phyloP scores from a whole-genome alignment of 2,329 filamentous ascomycete genomes.

The Dactylonectria estremocensis region DNA sequence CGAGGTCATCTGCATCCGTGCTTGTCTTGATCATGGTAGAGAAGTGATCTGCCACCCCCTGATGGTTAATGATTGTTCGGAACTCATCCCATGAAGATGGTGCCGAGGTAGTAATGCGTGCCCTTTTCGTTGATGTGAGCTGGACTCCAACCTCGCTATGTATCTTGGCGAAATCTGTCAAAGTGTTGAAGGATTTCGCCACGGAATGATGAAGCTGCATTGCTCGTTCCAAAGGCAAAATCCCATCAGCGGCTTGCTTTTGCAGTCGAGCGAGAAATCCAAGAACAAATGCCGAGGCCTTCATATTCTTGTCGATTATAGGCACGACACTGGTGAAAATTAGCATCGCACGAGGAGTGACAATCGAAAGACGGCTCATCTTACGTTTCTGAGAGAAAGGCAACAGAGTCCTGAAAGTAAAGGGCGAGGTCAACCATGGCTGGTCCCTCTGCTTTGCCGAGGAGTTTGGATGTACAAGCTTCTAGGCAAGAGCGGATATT shows the following conservation, averaged over 20 bases:
- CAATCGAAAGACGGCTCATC: background rate
- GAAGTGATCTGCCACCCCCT: conserved; percentile 31
- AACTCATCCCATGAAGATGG: background rate
- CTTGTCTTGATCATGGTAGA: conserved; percentile 25
- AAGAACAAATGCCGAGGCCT: conserved; percentile 22
- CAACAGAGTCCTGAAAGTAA: conserved; percentile 31
- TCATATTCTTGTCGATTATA: conserved; percentile 10
- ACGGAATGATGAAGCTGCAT: conserved; percentile 19
- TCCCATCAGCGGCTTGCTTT: background rate
- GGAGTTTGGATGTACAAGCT: background rate
- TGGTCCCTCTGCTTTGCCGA: conserved; percentile 28
- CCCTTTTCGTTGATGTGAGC: background rate
- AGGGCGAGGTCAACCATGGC: conserved; percentile 33
- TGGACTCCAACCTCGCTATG: background rate
- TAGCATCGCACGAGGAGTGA: background rate
- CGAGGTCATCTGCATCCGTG: conserved; percentile 35
- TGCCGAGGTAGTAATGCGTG: background rate
- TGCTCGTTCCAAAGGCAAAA: conserved; percentile 7
- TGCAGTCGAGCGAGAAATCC: conserved; percentile 26
- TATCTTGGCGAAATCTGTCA: conserved; percentile 24
- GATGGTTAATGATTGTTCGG: conserved; percentile 2
- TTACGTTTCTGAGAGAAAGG: conserved; percentile 29
- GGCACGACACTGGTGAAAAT: conserved; percentile 17
- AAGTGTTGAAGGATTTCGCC: conserved; percentile 18
- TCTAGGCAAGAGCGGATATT: conserved; percentile 11